Percentiles rank a stretch among this genome's conserved stretches.
These are phyloP conservation scores for Tetragonia tetragonoides DNA, from an alignment of 148 eudicot genomes.

Conservation along the genomic window DNA sequence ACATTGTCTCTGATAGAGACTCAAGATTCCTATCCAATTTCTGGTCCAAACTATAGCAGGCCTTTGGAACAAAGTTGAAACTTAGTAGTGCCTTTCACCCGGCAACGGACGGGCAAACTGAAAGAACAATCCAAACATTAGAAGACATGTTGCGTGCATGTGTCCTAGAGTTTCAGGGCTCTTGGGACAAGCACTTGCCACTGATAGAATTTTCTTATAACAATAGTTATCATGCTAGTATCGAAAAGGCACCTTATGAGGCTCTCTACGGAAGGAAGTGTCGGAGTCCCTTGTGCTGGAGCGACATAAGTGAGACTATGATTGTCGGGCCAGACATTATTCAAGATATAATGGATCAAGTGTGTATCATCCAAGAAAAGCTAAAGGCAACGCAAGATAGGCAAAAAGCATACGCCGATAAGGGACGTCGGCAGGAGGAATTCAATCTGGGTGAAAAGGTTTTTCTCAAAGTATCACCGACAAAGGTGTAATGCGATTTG, in stretches of 20 bases:
- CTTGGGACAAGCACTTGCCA: too few species aligned
- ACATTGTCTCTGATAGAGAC: too few species aligned
- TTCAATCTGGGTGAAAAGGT: neutral
- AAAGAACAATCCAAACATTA: neutral
- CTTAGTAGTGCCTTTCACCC: neutral
- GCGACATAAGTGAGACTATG: neutral
- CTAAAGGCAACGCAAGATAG: neutral
- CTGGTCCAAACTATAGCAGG: neutral
- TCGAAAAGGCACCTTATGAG: too few species aligned
- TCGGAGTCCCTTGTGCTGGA: neutral
- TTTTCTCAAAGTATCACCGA: neutral
- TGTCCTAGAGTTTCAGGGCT: too few species aligned
- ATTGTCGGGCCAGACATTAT: neutral
- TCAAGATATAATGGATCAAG: neutral
- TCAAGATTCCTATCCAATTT: neutral
- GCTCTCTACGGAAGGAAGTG: neutral
- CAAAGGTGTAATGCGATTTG: neutral
- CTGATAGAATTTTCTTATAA: too few species aligned
- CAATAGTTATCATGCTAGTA: too few species aligned
- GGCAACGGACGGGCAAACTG: neutral
- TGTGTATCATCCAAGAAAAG: neutral
- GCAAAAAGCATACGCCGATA: neutral
- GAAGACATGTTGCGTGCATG: neutral
- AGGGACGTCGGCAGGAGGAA: too few species aligned
- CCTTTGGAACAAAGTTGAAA: neutral